Percentiles rank a stretch among this genome's conserved stretches.
Conservation (phyloP, 2,329 filamentous ascomycete species). For the Phoma sp. region DNA sequence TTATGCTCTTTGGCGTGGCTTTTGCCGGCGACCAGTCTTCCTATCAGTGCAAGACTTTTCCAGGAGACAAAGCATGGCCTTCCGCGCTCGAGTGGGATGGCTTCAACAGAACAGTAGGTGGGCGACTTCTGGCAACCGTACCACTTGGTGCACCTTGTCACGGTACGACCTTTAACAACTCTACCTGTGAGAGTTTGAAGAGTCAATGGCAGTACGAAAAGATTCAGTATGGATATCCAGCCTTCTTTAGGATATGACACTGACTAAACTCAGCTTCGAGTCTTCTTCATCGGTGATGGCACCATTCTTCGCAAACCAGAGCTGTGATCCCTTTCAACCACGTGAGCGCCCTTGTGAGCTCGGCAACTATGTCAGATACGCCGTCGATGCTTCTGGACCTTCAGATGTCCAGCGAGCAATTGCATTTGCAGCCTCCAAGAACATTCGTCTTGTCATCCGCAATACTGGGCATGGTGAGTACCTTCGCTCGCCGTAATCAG, state of each 20-base stretch:
- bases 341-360: slow-evolving; percentile 26
- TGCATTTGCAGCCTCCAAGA: slow-evolving; percentile 29
- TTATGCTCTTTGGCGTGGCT: slow-evolving; percentile 10
- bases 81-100: slow-evolving; percentile 22
- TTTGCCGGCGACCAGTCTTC: slow-evolving; percentile 6
- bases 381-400: slow-evolving; percentile 25
- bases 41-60: slow-evolving; percentile 30
- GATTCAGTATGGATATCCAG: slow-evolving; percentile 19
- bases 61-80: slow-evolving; percentile 33
- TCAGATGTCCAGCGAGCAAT: slow-evolving; percentile 25
- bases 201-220: slow-evolving; percentile 23
- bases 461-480: slow-evolving; percentile 37
- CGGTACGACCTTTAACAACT: slow-evolving; percentile 19
- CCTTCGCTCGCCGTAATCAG: no score
- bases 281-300: slow-evolving; percentile 37
- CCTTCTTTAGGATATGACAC: background rate
- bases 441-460: slow-evolving; percentile 38
- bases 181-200: slow-evolving; percentile 24
- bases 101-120: slow-evolving; percentile 28
- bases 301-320: slow-evolving; percentile 33
- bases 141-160: slow-evolving; percentile 33
- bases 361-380: slow-evolving; percentile 33
- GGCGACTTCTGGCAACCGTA: slow-evolving; percentile 27
- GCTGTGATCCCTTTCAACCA: slow-evolving; percentile 32
- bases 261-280: slow-evolving; percentile 18